Base-by-base conservation (phyloP, 2,329 filamentous ascomycete species). In the Cordyceps cateniannulata region DNA sequence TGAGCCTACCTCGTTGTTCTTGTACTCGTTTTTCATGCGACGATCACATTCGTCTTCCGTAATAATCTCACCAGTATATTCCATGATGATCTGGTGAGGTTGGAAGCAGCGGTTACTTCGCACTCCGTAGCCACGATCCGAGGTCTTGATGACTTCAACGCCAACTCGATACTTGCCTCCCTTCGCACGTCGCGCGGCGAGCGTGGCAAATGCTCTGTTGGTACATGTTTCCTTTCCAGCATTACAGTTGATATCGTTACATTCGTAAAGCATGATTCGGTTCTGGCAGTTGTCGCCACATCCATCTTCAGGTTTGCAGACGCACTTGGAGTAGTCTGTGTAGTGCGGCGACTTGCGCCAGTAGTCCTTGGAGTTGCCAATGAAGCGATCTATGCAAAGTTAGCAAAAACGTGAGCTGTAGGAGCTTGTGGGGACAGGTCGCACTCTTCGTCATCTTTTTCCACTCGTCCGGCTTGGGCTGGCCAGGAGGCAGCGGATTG, bases 11-110 rank as follows among this genome's bases (percentile, higher is more conserved):
- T 95, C 88, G 68, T 96, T 96, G 71, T 96, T 85, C 73, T 95
- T 96, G 78, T 99, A 99, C 62, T 89, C 84, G 64, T 93, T 89
- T 62, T 90, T 91, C 93, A 98, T 97, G 60, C 95, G 87, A 51
- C 89, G 85, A 71, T 98, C 92, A 70, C 93, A 96, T 72, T 99
- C 95, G 32, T 88, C 87, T 70, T 96, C 91, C 0, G 92, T 97
- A 69, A 99, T 96, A 67, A 99, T 97, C 75, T 99, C 95, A 45
- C 95, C 95, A 0, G 93, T 93, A 71, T 99, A 99, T 71, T 99
- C 95, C 77, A 98, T 93, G 70, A 99, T 98, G 71, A 99, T 96
- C 76, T 98, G 92, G 69, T 93, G 87, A 1, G 93, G 85, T 61
- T 87, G 81, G 72, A 98, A 99, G 63, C 86, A 88, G 51, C 95